Conservation (phyloP, 768 basidiomycete species). For the Termitomyces titanicus region DNA sequence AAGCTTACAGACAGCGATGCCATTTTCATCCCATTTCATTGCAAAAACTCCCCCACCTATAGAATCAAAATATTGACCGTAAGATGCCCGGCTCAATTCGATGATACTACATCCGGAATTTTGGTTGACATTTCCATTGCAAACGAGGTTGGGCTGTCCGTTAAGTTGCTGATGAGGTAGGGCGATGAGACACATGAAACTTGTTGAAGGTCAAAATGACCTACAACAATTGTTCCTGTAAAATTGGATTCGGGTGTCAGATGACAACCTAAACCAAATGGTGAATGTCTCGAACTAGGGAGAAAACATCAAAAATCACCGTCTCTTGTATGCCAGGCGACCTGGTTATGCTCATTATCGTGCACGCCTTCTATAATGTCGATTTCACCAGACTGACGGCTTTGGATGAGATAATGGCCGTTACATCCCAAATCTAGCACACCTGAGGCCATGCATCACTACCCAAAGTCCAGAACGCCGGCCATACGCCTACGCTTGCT, state of each 20-base stretch:
- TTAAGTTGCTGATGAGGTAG: slow-evolving; percentile 35
- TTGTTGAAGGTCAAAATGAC: slow-evolving; percentile 19
- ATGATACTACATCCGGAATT: slow-evolving; percentile 78
- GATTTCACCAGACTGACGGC: slow-evolving; percentile 65
- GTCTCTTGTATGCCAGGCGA: slow-evolving; percentile 73
- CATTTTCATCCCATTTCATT: slow-evolving; percentile 83
- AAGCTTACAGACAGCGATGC: slow-evolving; percentile 73
- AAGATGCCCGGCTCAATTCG: slow-evolving; percentile 80
- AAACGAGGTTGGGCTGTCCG: slow-evolving; percentile 48
- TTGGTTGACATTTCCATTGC: slow-evolving; percentile 45
- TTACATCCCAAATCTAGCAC: slow-evolving; percentile 17
- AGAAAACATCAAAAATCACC: slow-evolving; percentile 31
- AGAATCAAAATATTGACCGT: slow-evolving; percentile 77
- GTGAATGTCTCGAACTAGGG: not conserved
- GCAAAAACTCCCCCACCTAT: slow-evolving; percentile 83
- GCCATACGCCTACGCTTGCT: slow-evolving; percentile 62
- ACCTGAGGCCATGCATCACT: slow-evolving; percentile 62
- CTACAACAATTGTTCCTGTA: slow-evolving; percentile 61
- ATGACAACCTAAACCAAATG: slow-evolving; percentile 44
- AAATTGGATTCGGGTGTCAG: slow-evolving; percentile 52
- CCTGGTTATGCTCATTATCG: slow-evolving; percentile 81
- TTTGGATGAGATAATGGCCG: slow-evolving; percentile 8
- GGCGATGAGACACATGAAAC: not conserved
- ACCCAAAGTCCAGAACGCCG: slow-evolving; percentile 75
- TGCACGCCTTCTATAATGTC: slow-evolving; percentile 86